phyloP scores from a whole-genome alignment of 768 basidiomycete genomes.

The Hypholoma sublateritium region DNA sequence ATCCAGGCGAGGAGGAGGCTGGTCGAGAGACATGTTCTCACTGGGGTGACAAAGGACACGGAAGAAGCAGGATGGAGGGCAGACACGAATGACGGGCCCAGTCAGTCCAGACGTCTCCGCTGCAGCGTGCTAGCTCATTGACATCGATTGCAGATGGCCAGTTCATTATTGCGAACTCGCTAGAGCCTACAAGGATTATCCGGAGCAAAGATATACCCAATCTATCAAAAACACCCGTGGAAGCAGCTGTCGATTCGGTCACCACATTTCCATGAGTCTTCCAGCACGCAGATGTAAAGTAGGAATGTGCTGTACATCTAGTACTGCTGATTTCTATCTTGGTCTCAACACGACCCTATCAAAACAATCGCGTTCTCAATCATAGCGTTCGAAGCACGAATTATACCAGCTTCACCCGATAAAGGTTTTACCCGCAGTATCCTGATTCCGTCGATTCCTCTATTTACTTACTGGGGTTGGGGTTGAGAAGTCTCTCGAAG shows the following conservation, averaged over 20 bases:
- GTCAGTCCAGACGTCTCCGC: constrained; percentile 31
- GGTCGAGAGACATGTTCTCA: constrained; percentile 72
- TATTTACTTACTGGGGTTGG: too few relatives aligned
- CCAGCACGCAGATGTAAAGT: background rate
- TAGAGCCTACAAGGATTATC: constrained; percentile 45
- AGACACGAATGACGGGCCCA: constrained; percentile 77
- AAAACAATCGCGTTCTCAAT: background rate
- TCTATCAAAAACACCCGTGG: background rate
- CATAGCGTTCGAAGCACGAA: background rate
- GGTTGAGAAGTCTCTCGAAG: background rate
- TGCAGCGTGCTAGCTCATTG: background rate
- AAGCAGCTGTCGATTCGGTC: background rate
- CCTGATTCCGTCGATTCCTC: constrained; percentile 2
- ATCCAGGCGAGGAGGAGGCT: constrained; percentile 59
- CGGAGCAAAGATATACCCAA: constrained; percentile 21
- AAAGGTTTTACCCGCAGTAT: constrained; percentile 1
- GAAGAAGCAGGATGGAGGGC: constrained; percentile 71
- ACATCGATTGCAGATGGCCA: constrained; percentile 37
- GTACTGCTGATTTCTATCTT: background rate
- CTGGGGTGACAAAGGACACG: constrained; percentile 65
- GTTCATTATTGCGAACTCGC: constrained; percentile 43
- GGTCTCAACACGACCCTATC: background rate
- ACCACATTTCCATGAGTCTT: background rate
- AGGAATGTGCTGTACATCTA: background rate
- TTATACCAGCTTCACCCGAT: background rate